phyloP scores from a whole-genome alignment of 495 filamentous ascomycete genomes.

The Thozetella sp. region DNA sequence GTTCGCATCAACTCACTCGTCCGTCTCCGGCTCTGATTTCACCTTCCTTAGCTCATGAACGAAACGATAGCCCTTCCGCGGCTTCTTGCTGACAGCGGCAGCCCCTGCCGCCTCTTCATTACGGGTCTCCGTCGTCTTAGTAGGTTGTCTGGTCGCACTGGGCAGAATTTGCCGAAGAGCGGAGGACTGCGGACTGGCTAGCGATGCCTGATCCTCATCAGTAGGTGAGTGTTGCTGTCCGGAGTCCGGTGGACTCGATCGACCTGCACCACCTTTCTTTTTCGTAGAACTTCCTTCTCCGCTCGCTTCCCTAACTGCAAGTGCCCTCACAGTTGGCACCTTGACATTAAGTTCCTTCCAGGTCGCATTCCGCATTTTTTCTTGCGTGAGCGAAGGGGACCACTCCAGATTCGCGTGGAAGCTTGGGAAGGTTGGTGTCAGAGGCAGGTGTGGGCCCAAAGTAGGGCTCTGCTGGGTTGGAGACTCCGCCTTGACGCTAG shows the following conservation, averaged over 20 bases:
- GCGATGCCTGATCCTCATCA: background rate
- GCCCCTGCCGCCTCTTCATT: background rate
- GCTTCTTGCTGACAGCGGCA: background rate
- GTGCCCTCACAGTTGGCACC: background rate
- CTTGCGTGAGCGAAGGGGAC: background rate
- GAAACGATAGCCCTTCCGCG: background rate
- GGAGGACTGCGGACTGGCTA: background rate
- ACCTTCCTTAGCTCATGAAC: background rate
- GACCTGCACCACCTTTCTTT: background rate
- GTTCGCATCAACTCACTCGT: too few species aligned
- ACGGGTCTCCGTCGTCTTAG: background rate
- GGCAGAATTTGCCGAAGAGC: background rate
- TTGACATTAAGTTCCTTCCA: background rate
- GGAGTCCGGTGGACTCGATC: background rate
- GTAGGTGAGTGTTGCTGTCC: background rate
- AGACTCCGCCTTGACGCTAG: background rate
- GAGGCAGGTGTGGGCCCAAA: background rate
- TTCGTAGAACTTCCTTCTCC: background rate
- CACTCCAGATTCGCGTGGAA: background rate
- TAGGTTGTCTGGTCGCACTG: background rate
- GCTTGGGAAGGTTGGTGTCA: background rate
- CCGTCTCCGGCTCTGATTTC: background rate
- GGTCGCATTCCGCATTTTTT: background rate
- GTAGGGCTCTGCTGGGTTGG: background rate
- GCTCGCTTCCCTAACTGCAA: background rate